Percentiles rank a stretch among this genome's conserved stretches.
Evolutionary conservation across 176 grass and related monocot genomes (phyloP).

Genomic region (Carex myosuroides): DNA sequence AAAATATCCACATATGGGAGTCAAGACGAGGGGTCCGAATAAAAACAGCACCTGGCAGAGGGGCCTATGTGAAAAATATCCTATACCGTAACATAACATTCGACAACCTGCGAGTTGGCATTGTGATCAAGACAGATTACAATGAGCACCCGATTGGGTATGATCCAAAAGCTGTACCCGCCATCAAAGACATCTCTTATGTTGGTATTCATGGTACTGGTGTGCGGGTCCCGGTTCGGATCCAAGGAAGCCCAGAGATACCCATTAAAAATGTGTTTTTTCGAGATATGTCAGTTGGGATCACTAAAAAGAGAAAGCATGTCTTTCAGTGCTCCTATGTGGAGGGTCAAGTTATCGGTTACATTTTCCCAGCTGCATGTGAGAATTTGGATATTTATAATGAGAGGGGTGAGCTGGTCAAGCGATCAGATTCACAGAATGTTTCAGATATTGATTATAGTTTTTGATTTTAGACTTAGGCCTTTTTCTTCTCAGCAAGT

Average conservation of each 20-base stretch:
- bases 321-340: conserved; percentile 89
- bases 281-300: conserved; percentile 62
- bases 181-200: conserved; percentile 64
- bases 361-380: conserved; percentile 68
- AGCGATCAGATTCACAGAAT: conserved; percentile 51
- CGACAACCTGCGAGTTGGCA: conserved; percentile 55
- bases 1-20: conserved; percentile 64
- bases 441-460: conserved; percentile 79
- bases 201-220: conserved; percentile 51
- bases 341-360: conserved; percentile 69
- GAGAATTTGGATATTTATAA: conserved; percentile 73
- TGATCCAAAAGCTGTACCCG: conserved; percentile 54
- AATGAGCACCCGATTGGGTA: conserved; percentile 59
- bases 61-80: conserved; percentile 61
- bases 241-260: conserved; percentile 72
- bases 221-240: conserved; percentile 62
- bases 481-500: conserved; percentile 8
- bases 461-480: conserved; percentile 41
- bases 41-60: conserved; percentile 85
- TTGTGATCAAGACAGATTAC: conserved; percentile 85
- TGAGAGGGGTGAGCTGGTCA: conserved; percentile 49
- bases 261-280: conserved; percentile 60
- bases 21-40: conserved; percentile 71
- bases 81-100: conserved; percentile 60
- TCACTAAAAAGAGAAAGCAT: conserved; percentile 55